A percentile compares a stretch with the other conserved stretches of the same genome.
Evolutionary conservation across 805 yeast genomes (phyloP).

Genomic region (Pichia occidentalis): DNA sequence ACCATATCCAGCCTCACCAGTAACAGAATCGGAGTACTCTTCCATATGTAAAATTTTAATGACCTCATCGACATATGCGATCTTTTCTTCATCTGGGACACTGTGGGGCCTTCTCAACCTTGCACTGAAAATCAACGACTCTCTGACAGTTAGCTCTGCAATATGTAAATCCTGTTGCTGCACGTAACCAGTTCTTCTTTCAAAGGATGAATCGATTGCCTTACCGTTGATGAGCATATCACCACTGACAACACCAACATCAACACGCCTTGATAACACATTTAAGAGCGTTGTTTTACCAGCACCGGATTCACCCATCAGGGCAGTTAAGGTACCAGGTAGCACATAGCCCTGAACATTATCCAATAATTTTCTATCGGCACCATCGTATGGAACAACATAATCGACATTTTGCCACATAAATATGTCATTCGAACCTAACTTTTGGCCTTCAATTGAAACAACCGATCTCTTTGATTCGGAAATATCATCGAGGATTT

Average conservation of each 20-base stretch:
- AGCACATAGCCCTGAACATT: slow-evolving; percentile 38
- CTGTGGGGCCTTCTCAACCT: too few relatives aligned
- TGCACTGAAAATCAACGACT: too few relatives aligned
- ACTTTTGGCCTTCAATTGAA: slow-evolving; percentile 25
- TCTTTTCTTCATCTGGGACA: too few relatives aligned
- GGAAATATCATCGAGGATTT: too few relatives aligned
- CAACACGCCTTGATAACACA: slow-evolving; percentile 44
- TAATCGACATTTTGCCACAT: slow-evolving; percentile 62
- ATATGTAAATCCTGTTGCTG: too few relatives aligned
- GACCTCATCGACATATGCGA: too few relatives aligned
- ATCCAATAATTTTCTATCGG: slow-evolving; percentile 36
- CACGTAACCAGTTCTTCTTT: slow-evolving; percentile 48
- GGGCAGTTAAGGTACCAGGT: slow-evolving; percentile 52
- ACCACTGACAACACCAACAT: slow-evolving; percentile 48
- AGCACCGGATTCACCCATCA: too few relatives aligned
- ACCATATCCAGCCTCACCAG: too few relatives aligned
- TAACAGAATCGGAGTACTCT: too few relatives aligned
- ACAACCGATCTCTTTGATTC: slow-evolving; percentile 9
- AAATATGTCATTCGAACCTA: slow-evolving; percentile 45
- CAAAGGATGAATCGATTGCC: slow-evolving; percentile 41
- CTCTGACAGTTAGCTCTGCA: too few relatives aligned
- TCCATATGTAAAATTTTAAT: too few relatives aligned
- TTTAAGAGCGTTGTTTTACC: slow-evolving; percentile 53
- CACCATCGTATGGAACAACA: slow-evolving; percentile 43
- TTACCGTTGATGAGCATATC: slow-evolving; percentile 49